phyloP scores from a whole-genome alignment of 148 eudicot genomes.

The Heliosperma pusillum region DNA sequence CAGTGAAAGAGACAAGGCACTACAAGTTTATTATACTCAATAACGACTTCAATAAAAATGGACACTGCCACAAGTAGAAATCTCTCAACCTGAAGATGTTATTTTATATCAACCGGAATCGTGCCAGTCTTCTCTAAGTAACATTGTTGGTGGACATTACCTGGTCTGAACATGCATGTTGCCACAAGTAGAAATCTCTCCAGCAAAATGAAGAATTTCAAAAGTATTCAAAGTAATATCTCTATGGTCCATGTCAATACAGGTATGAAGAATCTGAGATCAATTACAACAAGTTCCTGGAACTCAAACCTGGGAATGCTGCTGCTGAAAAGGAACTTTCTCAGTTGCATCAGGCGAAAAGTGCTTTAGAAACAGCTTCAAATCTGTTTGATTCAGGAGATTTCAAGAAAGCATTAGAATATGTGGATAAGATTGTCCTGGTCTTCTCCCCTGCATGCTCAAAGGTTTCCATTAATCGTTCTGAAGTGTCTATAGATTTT shows the following conservation, averaged over 20 bases:
- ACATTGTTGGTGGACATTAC: no score
- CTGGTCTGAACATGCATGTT: no score
- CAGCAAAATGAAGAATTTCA: background rate
- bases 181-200: no score
- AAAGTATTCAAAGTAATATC: background rate
- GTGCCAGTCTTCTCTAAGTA: no score
- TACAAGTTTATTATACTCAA: background rate
- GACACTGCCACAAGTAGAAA: no score
- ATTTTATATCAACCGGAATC: no score
- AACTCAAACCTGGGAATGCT: constrained; percentile 61
- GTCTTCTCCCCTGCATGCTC: constrained; percentile 93
- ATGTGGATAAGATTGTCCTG: constrained; percentile 77
- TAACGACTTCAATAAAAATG: background rate
- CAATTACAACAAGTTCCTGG: constrained; percentile 67
- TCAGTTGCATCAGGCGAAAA: constrained; percentile 77
- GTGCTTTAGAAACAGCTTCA: constrained; percentile 66
- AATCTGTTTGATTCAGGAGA: constrained; percentile 72
- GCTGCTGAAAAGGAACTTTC: constrained; percentile 91
- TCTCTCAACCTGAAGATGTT: no score
- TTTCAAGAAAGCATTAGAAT: constrained; percentile 65
- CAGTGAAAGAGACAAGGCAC: background rate
- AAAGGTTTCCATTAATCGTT: constrained; percentile 37
- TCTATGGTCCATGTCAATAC: constrained; percentile 17
- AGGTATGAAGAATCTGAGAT: constrained; percentile 87
- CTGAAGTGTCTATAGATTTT: background rate